A percentile compares a stretch with the other conserved stretches of the same genome.
phyloP scores from a whole-genome alignment of 352 stramenopile genomes.

The Phytophthora chlamydospora region DNA sequence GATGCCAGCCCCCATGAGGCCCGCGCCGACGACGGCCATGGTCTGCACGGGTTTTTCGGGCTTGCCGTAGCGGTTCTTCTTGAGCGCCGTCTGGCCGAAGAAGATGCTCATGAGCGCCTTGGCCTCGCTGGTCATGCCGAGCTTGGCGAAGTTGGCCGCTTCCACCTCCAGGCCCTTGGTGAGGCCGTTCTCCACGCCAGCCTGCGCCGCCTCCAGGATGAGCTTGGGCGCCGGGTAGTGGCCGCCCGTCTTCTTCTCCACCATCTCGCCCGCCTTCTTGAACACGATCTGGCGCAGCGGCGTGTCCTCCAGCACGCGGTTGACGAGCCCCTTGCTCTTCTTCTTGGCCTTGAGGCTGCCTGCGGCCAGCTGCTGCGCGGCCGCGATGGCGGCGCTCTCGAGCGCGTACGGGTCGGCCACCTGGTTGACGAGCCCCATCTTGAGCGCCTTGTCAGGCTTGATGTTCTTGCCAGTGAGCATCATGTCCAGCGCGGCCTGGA shows the following conservation, averaged over 20 bases:
- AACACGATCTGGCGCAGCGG: conserved; percentile 93
- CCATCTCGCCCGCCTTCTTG: conserved; percentile 95
- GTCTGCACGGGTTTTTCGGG: conserved; percentile 89
- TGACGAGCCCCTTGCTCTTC: conserved; percentile 86
- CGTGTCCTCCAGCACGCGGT: conserved; percentile 95
- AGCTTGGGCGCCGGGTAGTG: conserved; percentile 96
- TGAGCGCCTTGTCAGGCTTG: conserved; percentile 95
- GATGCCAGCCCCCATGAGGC: conserved; percentile 98
- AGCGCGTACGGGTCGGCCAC: conserved; percentile 92
- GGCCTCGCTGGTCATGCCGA: conserved; percentile 95
- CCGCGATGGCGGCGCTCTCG: conserved; percentile 91
- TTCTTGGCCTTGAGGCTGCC: conserved; percentile 94
- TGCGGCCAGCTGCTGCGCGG: conserved; percentile 88
- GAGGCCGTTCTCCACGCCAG: conserved; percentile 84
- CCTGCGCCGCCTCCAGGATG: conserved; percentile 93
- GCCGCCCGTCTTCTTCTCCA: conserved; percentile 97
- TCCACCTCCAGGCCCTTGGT: conserved; percentile 92
- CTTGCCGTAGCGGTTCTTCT: conserved; percentile 97
- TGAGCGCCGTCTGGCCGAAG: conserved; percentile 96
- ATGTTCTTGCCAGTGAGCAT: conserved; percentile 98
- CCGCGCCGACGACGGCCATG: conserved; percentile 96
- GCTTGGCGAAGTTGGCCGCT: conserved; percentile 95
- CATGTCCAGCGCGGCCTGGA: conserved; percentile 95
- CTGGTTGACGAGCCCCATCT: conserved; percentile 97
- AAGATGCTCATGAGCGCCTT: conserved; percentile 98